Evolutionary conservation across 192 early-diverging fungal species (phyloP), one percentile per base, ranked within the genome.

Genomic region (Thoreauomyces humboldtii): DNA sequence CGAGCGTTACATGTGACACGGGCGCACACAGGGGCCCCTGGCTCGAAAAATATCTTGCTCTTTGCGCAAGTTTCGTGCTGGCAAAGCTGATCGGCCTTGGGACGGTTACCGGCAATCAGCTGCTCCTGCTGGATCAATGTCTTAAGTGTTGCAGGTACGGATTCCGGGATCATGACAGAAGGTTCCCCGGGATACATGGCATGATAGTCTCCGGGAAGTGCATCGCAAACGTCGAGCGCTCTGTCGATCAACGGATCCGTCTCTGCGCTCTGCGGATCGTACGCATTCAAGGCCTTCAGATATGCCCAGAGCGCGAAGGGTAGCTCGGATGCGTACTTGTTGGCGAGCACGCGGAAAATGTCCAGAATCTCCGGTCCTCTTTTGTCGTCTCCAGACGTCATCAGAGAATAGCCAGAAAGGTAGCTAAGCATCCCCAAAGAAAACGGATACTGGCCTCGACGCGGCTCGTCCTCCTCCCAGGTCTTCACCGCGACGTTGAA

Each of bases 291-390:
- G 15, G 54, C 54, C 35, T 56, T 27, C 9, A 6, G 27, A 33
- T 35, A 56, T 15, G 31, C 35, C 54, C 54, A 56, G 9, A 15
- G 35, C 11, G 33, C 54, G 22, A 56, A 56, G 9, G 54, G 54
- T 11, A 56, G 31, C 31, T 7, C 14, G 7, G 24, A 6, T 7
- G 25, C 14, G 31, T 21, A 7, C 7, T 9, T 7, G 11, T 22
- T 7, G 6, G 28, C 22, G 7, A 56, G 22, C 6, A 9, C 6
- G 6, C 54, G 54, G 6, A 56, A 22, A 21, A 17, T 22, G 9
- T 32, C 54, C 7, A 56, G 9, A 33, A 56, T 33, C 33, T 56
- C 54, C 11, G 54, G 31, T 15, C 54, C 54, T 7, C 54, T 21
- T 56, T 56, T 56, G 9, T 27, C 11, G 35, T 56, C 54, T 11